Base-by-base conservation (phyloP, 768 basidiomycete species). In the Coprinopsis marcescibilis region DNA sequence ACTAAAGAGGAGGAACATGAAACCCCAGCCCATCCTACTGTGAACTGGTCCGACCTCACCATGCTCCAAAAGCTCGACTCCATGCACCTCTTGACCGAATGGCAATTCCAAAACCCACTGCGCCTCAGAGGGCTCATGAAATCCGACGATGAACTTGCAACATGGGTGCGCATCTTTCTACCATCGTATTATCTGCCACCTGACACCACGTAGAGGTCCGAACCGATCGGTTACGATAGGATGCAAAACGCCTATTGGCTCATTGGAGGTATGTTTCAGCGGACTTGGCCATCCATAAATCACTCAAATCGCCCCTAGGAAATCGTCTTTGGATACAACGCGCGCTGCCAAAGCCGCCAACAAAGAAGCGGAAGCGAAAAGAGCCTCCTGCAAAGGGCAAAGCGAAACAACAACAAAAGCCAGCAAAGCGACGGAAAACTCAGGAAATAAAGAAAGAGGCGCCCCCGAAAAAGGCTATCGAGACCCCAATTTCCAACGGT, bases 301-400 rank as follows among this genome's bases (percentile, higher is more conserved):
- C 8, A 19, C 21, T 43, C 20, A 46, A 23, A 52, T 48, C 44
- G 34, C 41, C 45, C 35, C 14, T 47, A 89, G 88, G 78, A 45
- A 83, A 90, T 57, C 83, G 90, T 19, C 70, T 93, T 19, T 93
- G 90, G 90, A 78, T 90, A 35, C 89, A 92, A 59, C 83, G 86
- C n/a, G 66, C 70, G 24, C 74, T 69, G 10, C 82, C 78, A 1
- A 78, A 71, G 57, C 68, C 69, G 29, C 64, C 66, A 35, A 59
- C 64, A 27, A 67, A 62, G 44, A 75, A 72, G 52, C 69, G 71
- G 49, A 75, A 71, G 54, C 61, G 66, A n/a, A 49, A 53, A 1
- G 30, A 42, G 7, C 12, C 35, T 11, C 41, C 20, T 24, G 52
- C 10, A 26, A 37, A 43, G 26, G 26, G 24, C 34, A 41, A 41